Conservation (phyloP, 768 basidiomycete genomes). For the Cyathus striatus region DNA sequence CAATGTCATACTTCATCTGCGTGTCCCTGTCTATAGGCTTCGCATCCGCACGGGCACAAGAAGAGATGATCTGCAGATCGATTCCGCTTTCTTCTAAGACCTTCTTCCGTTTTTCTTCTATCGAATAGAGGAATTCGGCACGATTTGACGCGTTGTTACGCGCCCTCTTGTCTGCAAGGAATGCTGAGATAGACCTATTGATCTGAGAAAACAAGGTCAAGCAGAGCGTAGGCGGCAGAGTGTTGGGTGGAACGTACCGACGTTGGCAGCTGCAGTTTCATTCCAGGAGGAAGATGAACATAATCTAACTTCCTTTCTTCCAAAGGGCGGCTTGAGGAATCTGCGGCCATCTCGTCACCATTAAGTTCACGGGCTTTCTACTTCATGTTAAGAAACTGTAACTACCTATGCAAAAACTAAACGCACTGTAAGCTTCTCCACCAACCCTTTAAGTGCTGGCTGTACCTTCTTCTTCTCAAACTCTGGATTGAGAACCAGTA, state of each 20-base stretch:
- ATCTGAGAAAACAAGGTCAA: slow-evolving; percentile 34
- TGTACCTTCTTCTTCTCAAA: slow-evolving; percentile 61
- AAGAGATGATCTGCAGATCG: slow-evolving; percentile 21
- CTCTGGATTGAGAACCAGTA: slow-evolving; percentile 61
- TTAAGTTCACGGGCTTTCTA: slow-evolving; percentile 8
- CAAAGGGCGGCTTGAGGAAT: slow-evolving; percentile 23
- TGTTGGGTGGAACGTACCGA: slow-evolving; percentile 41
- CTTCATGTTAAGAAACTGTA: slow-evolving; percentile 8
- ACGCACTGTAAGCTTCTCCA: slow-evolving; percentile 36
- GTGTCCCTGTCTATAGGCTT: slow-evolving; percentile 65
- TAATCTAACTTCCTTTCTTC: slow-evolving; percentile 72
- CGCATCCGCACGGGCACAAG: slow-evolving; percentile 74
- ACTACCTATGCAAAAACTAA: neutral
- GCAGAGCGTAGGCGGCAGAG: neutral
- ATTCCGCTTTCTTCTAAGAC: slow-evolving; percentile 23
- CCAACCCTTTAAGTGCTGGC: slow-evolving; percentile 46
- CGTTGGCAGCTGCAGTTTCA: slow-evolving; percentile 46
- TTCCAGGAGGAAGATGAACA: slow-evolving; percentile 41
- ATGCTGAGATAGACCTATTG: slow-evolving; percentile 65
- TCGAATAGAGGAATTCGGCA: slow-evolving; percentile 62
- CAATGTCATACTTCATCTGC: slow-evolving; percentile 85
- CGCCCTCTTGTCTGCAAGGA: slow-evolving; percentile 66
- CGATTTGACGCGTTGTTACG: slow-evolving; percentile 76
- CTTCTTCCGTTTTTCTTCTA: slow-evolving; percentile 48
- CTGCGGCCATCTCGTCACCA: slow-evolving; percentile 1